Conservation (phyloP, 139 green algal species). For the Gonium pectorale region DNA sequence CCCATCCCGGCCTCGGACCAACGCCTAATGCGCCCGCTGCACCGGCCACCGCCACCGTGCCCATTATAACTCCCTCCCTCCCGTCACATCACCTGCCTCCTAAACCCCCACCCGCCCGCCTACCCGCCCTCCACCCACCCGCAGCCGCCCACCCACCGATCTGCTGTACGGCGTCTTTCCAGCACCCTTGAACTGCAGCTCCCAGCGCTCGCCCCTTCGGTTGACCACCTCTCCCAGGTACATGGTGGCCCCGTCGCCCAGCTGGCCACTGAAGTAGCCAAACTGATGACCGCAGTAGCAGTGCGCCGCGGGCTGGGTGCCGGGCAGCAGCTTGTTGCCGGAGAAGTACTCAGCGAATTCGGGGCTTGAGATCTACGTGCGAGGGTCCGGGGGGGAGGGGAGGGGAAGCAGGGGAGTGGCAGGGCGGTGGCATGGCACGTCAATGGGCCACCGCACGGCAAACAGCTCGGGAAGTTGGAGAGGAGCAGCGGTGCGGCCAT, state of each 20-base stretch:
- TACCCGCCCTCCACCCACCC: not conserved
- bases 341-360: constrained; percentile 59
- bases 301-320: constrained; percentile 68
- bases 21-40: no score
- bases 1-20: no score
- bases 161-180: constrained; percentile 70
- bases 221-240: constrained; percentile 76
- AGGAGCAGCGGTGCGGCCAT: no score
- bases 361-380: constrained; percentile 33
- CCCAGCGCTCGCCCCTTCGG: constrained; percentile 59
- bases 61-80: no score
- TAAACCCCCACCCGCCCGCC: no score
- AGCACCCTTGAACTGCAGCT: constrained; percentile 77
- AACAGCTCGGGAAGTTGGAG: no score
- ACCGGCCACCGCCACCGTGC: no score
- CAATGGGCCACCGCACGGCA: no score
- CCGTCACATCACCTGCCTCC: no score
- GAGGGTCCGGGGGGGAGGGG: not conserved
- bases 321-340: constrained; percentile 64
- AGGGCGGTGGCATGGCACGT: not conserved
- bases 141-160: not conserved
- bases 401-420: not conserved
- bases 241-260: constrained; percentile 74
- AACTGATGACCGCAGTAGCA: constrained; percentile 73
- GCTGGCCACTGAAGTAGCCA: constrained; percentile 72